Base-by-base conservation (phyloP, 352 stramenopile species). In the Aphanomyces invadans region DNA sequence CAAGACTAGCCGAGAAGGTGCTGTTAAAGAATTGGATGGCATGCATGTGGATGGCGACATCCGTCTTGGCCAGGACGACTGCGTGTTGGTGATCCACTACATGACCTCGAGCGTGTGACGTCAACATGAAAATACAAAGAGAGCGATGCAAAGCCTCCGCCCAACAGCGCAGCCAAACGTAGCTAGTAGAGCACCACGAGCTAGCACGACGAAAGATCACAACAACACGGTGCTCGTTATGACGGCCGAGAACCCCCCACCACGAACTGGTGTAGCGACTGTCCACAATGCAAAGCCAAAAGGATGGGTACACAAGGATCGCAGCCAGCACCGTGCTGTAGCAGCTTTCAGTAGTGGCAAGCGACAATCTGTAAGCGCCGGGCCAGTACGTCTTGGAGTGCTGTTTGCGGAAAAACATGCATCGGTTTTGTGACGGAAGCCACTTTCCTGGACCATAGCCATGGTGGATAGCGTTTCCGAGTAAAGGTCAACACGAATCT, bases 91-190 rank as follows among this genome's bases (percentile, higher is more conserved):
- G n/a, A n/a, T n/a, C n/a, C n/a, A n/a, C n/a, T n/a, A n/a, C n/a
- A n/a, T n/a, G n/a, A n/a, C n/a, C n/a, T n/a, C n/a, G n/a, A n/a
- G n/a, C n/a, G n/a, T n/a, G n/a, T n/a, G 26, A 7, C 57, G 45
- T 65, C 57, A 2, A 65, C 28, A 65, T 51, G 21, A 55, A 63
- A 63, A 33, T 48, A n/a, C 11, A 63, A 63, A 25, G 12, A 48
- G 21, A 63, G 4, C 11, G 26, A 29, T 23, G 55, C 12, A 31
- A 63, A 26, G 5, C 26, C 55, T n/a, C 55, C 55, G 26, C 28
- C 55, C 10, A 63, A 29, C 1, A 63, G 55, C 36, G 26, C 55
- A 23, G 55, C 55, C n/a, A 63, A 26, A 31, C 36, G 55, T 63
- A n/a, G 55, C 23, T 11, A 63, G 12, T 1, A 29, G 25, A 63